Base-by-base conservation (phyloP, 2,329 filamentous ascomycete species). In the Xylariaceae sp. region DNA sequence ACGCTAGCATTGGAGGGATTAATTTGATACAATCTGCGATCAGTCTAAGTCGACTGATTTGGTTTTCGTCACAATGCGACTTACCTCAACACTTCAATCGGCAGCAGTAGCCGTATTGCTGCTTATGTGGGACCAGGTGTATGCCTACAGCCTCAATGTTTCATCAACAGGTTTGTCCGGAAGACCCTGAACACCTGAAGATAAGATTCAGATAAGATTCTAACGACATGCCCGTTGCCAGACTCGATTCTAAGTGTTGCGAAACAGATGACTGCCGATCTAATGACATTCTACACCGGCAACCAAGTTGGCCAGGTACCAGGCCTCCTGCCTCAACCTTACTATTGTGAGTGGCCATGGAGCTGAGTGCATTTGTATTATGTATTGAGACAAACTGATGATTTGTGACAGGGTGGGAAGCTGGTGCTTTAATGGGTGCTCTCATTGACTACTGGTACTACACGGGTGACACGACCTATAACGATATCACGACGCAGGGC, bases 371-470 rank as follows among this genome's bases (percentile, higher is more conserved):
- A n/a, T n/a, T n/a, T n/a, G n/a, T n/a, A n/a, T n/a, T n/a, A n/a
- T n/a, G n/a, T n/a, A n/a, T n/a, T n/a, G n/a, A n/a, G n/a, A 2
- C 8, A 21, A 42, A 6, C 40, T 61, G 37, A 56, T 37, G 3
- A 19, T 17, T 16, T 5, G 22, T 22, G 17, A n/a, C 45, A 79
- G 76, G 77, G 77, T 90, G 82, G 87, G 85, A 86, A 67, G 84
- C 75, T 10, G 86, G 86, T 42, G 85, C 85, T 45, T 81, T 91
- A 72, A 74, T 83, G 66, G 79, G 79, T 19, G 73, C 84, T 2
- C 70, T 93, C 51, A 74, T 94, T 42, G 86, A 93, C 58, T 93
- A 93, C 64, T 94, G 87, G 86, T 86, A 83, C 61, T 88, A 88
- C 62, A 92, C 87, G 0, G 83, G 82, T 17, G 86, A 92, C 60